These are phyloP conservation scores for Xylaria polymorpha DNA, from an alignment of 2,329 filamentous ascomycete genomes.

Conservation along the genomic window DNA sequence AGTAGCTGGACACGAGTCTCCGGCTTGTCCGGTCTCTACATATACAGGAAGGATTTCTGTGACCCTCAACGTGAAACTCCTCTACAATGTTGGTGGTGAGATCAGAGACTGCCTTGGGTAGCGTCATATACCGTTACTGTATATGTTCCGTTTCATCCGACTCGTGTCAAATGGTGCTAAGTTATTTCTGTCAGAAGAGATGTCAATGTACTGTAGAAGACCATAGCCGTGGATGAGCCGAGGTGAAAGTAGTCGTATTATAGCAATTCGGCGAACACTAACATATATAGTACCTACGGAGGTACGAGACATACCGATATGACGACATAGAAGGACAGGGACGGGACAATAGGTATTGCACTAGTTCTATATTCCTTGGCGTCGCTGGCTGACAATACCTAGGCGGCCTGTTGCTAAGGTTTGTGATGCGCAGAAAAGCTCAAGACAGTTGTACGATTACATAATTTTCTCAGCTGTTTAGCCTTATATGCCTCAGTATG, in stretches of 20 bases:
- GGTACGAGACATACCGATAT: constrained; percentile 6
- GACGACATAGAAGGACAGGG: constrained; percentile 27
- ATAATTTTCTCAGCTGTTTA: neutral
- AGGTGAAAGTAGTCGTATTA: neutral
- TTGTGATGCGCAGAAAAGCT: neutral
- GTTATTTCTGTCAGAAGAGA: neutral
- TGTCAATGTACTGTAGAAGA: neutral
- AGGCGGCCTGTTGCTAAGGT: too few species aligned
- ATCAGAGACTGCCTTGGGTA: constrained; percentile 13
- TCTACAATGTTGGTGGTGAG: constrained; percentile 4
- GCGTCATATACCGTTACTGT: neutral
- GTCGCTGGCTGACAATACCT: neutral
- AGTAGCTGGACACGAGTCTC: constrained; percentile 3
- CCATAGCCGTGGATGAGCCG: neutral
- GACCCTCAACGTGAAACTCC: constrained; percentile 22
- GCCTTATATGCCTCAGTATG: neutral
- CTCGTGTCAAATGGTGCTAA: neutral
- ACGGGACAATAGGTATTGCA: constrained; percentile 15
- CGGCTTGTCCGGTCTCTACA: constrained; percentile 7
- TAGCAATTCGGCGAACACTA: neutral
- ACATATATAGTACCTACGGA: neutral
- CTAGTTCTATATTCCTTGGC: neutral
- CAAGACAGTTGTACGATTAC: neutral
- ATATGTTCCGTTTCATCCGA: constrained; percentile 9
- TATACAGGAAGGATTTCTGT: constrained; percentile 16